phyloP scores from a whole-genome alignment of 164 flowering plant species.

The Aristolochia californica region DNA sequence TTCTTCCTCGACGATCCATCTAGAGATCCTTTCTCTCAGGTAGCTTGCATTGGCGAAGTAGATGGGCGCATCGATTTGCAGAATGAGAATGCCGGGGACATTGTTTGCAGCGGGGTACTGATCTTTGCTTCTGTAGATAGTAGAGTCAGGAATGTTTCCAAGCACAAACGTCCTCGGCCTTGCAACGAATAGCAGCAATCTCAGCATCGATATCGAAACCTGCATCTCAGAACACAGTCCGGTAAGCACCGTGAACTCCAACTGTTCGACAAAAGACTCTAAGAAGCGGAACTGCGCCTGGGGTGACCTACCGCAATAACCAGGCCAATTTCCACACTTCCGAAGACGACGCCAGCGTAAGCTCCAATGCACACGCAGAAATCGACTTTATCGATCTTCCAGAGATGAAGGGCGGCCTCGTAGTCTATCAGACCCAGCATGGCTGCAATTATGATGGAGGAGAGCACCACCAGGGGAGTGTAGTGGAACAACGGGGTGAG shows the following conservation, averaged over 20 bases:
- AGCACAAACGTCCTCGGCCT: constrained; percentile 50
- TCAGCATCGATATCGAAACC: constrained; percentile 47
- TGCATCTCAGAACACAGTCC: constrained; percentile 13
- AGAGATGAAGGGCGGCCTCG: constrained; percentile 46
- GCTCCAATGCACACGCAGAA: constrained; percentile 52
- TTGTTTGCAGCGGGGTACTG: constrained; percentile 43
- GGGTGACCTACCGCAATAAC: constrained; percentile 34
- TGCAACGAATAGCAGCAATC: constrained; percentile 40
- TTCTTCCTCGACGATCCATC: constrained; percentile 76
- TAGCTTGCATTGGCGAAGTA: constrained; percentile 66
- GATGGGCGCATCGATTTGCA: constrained; percentile 51
- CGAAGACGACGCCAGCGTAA: constrained; percentile 53
- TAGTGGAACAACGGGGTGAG: constrained; percentile 63
- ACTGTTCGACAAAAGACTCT: not conserved
- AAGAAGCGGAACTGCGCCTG: not conserved
- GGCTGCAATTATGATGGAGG: constrained; percentile 57
- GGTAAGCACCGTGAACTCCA: constrained; percentile 3
- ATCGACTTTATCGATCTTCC: constrained; percentile 63
- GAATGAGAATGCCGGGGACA: constrained; percentile 54
- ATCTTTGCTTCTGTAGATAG: constrained; percentile 34
- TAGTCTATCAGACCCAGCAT: constrained; percentile 70
- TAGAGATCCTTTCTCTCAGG: constrained; percentile 53
- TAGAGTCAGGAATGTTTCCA: constrained; percentile 53
- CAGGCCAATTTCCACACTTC: constrained; percentile 50
- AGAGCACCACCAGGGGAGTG: constrained; percentile 71